Evolutionary conservation across 257 asterid species (phyloP).

Genomic region (Solanum ossicruentum): DNA sequence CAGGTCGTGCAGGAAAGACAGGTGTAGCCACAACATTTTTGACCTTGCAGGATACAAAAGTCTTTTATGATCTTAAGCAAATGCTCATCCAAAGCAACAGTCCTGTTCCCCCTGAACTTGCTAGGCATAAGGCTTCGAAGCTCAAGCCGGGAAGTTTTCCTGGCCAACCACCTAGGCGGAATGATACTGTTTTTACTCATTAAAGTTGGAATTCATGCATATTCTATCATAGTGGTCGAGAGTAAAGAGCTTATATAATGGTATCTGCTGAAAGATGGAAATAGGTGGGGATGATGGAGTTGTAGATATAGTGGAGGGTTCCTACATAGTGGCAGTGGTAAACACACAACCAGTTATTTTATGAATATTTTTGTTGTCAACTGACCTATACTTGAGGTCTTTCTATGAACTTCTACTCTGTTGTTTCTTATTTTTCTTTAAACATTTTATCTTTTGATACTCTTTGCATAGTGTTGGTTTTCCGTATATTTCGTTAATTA

Average conservation of each 20-base stretch:
- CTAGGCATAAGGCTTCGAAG: background rate
- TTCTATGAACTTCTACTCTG: background rate
- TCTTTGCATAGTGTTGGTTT: background rate
- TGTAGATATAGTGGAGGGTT: background rate
- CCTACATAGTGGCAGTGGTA: background rate
- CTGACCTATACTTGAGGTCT: background rate
- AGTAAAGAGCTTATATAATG: background rate
- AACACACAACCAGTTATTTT: background rate
- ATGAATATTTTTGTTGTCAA: background rate
- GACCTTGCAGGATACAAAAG: slow-evolving; percentile 44
- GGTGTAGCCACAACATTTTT: slow-evolving; percentile 52
- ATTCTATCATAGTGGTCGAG: background rate
- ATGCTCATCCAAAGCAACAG: slow-evolving; percentile 38
- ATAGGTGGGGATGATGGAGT: background rate
- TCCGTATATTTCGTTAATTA: background rate
- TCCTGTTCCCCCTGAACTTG: background rate
- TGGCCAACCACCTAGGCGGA: background rate
- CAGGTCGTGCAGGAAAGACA: slow-evolving; percentile 18
- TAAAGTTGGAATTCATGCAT: background rate
- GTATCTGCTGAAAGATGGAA: background rate
- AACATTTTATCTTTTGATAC: background rate
- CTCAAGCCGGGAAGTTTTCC: background rate
- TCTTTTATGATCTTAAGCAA: slow-evolving; percentile 12
- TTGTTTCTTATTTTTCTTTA: background rate
- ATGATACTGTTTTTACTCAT: background rate